Percentiles rank a stretch among this genome's conserved stretches.
These are phyloP conservation scores for Talinum fruticosum DNA, from an alignment of 148 eudicot species.

Conservation along the genomic window DNA sequence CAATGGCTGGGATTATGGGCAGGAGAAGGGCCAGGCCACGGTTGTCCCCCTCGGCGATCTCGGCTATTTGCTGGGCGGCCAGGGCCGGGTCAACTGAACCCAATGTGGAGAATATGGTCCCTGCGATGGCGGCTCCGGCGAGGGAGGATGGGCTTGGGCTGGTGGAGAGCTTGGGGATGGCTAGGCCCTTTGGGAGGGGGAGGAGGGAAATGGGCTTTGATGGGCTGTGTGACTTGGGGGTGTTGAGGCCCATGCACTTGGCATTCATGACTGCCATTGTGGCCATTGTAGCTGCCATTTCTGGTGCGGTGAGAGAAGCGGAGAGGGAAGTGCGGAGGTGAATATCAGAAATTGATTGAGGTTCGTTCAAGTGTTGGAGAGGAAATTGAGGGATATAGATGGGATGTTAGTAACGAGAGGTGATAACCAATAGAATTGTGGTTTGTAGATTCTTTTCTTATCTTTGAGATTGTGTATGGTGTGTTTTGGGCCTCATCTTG, in stretches of 20 bases:
- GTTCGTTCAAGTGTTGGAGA: constrained; percentile 1
- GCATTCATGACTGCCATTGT: constrained; percentile 70
- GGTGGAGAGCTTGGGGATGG: constrained; percentile 17
- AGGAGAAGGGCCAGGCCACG: constrained; percentile 75
- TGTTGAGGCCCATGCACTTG: constrained; percentile 43
- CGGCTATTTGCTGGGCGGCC: constrained; percentile 87
- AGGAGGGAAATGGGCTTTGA: constrained; percentile 49
- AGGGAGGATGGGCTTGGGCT: constrained; percentile 15
- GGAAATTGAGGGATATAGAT: constrained; percentile 21
- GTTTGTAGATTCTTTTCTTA: constrained; percentile 60
- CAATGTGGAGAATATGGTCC: constrained; percentile 65
- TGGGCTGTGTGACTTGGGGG: constrained; percentile 25
- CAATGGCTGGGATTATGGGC: constrained; percentile 75
- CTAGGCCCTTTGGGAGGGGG: constrained; percentile 51
- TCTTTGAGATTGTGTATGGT: constrained; percentile 42
- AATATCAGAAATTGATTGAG: constrained; percentile 2
- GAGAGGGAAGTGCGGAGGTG: neutral
- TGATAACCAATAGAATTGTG: constrained; percentile 49
- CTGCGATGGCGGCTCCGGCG: constrained; percentile 56
- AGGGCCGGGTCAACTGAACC: constrained; percentile 62
- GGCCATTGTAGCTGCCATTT: constrained; percentile 80
- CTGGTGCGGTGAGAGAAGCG: neutral
- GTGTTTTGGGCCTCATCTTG: constrained; percentile 49
- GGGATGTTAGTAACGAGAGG: constrained; percentile 13
- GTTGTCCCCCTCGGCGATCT: constrained; percentile 78